phyloP scores from a whole-genome alignment of 768 basidiomycete species.

The Lactifluus volemus region DNA sequence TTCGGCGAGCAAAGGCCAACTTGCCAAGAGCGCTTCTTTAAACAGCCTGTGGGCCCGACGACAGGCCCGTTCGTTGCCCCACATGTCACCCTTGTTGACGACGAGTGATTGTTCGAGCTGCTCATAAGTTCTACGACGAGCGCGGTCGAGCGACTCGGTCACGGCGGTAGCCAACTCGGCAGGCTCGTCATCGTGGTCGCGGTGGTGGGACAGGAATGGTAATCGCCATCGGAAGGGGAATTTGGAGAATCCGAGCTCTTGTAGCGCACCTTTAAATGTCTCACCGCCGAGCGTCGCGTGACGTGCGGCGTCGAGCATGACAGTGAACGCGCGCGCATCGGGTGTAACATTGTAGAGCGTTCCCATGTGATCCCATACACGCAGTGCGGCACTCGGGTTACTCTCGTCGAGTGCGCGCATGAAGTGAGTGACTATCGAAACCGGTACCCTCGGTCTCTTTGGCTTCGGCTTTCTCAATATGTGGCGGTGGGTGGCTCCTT shows the following conservation, averaged over 20 bases:
- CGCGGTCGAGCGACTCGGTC: background rate
- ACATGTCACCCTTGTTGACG: conserved; percentile 23
- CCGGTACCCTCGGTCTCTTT: background rate
- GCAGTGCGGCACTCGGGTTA: conserved; percentile 51
- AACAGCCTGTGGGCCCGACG: conserved; percentile 46
- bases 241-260: conserved; percentile 32
- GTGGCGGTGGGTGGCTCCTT: background rate
- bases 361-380: conserved; percentile 59
- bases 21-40: conserved; percentile 45
- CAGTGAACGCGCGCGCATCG: conserved; percentile 45
- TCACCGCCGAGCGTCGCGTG: conserved; percentile 44
- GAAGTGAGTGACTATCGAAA: conserved; percentile 27
- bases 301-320: conserved; percentile 54
- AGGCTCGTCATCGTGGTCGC: background rate
- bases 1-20: conserved; percentile 37
- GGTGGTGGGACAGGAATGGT: background rate
- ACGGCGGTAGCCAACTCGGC: no score
- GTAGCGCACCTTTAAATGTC: conserved; percentile 41
- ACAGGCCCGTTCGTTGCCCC: conserved; percentile 31
- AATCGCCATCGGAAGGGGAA: conserved; percentile 17
- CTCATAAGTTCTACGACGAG: conserved; percentile 25
- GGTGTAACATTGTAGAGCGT: conserved; percentile 49
- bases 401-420: conserved; percentile 41
- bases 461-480: no score
- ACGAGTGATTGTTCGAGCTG: conserved; percentile 23